A percentile compares a stretch with the other conserved stretches of the same genome.
phyloP scores from a whole-genome alignment of 352 stramenopile species.

The Peronosclerospora sorghi region DNA sequence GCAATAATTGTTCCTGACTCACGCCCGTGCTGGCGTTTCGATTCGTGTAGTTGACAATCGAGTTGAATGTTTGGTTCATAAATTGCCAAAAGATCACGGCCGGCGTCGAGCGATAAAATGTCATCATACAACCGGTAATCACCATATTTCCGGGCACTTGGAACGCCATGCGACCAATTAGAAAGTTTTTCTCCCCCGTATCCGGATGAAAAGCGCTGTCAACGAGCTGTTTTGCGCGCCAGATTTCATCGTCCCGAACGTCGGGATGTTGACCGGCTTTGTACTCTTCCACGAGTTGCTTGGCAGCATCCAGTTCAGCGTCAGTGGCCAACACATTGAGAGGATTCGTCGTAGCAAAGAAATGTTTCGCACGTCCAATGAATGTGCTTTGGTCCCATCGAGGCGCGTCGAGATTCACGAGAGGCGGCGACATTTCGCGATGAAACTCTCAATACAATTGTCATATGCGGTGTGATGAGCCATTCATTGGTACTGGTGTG shows the following conservation, averaged over 20 bases:
- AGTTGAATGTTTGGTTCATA: conserved; percentile 90
- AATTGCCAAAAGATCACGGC: conserved; percentile 84
- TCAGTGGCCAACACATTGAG: conserved; percentile 69
- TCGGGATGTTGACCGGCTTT: conserved; percentile 22
- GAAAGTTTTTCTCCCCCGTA: conserved; percentile 83
- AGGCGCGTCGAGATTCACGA: conserved; percentile 50
- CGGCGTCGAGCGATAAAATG: conserved; percentile 71
- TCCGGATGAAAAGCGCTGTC: conserved; percentile 85
- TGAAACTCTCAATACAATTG: no score
- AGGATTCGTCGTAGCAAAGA: conserved; percentile 83
- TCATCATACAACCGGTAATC: conserved; percentile 83
- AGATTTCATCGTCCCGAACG: conserved; percentile 63
- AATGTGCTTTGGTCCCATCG: conserved; percentile 83
- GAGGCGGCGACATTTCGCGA: conserved; percentile 9
- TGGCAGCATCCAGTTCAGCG: conserved; percentile 61
- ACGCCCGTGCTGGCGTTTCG: conserved; percentile 84
- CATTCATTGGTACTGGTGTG: no score
- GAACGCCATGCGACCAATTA: conserved; percentile 78
- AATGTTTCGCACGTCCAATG: conserved; percentile 63
- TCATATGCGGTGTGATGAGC: no score
- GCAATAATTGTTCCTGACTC: conserved; percentile 58
- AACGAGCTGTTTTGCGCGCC: conserved; percentile 76
- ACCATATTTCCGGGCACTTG: conserved; percentile 85
- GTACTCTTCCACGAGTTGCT: conserved; percentile 64
- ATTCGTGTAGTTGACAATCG: conserved; percentile 89